Base-by-base conservation (phyloP, 306 rosid genomes). In the Acmispon strigosus region DNA sequence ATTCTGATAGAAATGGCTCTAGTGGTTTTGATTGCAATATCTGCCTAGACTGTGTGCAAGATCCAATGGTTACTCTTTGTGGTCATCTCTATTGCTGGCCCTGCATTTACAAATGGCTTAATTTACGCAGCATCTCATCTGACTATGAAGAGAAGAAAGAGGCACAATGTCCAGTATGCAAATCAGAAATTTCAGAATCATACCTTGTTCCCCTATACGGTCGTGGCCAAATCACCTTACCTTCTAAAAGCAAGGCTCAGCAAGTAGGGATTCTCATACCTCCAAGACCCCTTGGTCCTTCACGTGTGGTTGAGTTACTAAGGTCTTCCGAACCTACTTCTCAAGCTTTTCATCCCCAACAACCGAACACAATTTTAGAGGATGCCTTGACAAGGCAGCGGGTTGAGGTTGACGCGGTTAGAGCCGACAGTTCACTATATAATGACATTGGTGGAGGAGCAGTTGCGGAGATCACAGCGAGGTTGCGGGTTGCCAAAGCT, bases 31-130 rank as follows among this genome's bases (percentile, higher is more conserved):
- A 93, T 32, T 93, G 98, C 90, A 93, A 85, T 85, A 93, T 93
- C 71, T 93, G 98, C 69, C 78, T 93, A 14, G 97, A 88, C 9
- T 10, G 76, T 10, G 91, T 90, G 73, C 90, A 80, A 52, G 98
- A 93, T 49, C 98, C 98, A 0, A 97, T 93, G 59, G 93, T 90
- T 41, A 93, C 98, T 13, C 96, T 93, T 15, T 93, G 98, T 55
- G 98, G 98, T 15, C 98, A 90, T 70, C 94, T 93, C 73, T 93
- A 77, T 72, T 93, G 98, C 90, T 93, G 98, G 98, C 92, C 97
- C 22, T 93, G 98, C 90, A 78, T 93, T 14, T 93, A 90, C 84
- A 87, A 86, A 68, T 93, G 98, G 98, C 85, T 90, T 45, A 80
- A 80, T 41, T 83, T 56, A 70, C 81, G 66, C 51, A 62, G 13